Percentiles rank a stretch among this genome's conserved stretches.
phyloP scores from a whole-genome alignment of 768 basidiomycete genomes.

The Macrolepiota fuliginosa region DNA sequence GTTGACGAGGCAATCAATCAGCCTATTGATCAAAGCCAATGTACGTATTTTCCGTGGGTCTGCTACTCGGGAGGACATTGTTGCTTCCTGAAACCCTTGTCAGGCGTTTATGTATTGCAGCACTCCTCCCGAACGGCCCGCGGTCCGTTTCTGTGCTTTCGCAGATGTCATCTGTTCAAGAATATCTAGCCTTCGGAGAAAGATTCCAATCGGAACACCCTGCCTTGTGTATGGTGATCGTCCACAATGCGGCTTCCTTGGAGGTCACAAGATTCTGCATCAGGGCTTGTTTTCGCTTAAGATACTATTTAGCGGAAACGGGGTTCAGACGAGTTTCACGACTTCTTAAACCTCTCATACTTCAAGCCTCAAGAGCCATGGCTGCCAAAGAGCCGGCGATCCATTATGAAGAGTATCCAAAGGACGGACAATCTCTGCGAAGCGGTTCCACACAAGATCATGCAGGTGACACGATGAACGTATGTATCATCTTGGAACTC shows the following conservation, averaged over 20 bases:
- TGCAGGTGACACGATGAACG: neutral
- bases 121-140: slow-evolving; percentile 10
- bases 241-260: neutral
- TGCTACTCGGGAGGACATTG: slow-evolving; percentile 31
- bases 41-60: slow-evolving; percentile 27
- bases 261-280: neutral
- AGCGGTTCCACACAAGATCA: slow-evolving; percentile 25
- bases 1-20: slow-evolving; percentile 45
- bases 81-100: neutral
- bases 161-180: slow-evolving; percentile 5
- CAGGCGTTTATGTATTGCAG: slow-evolving; percentile 2
- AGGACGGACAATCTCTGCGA: slow-evolving; percentile 31
- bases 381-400: neutral
- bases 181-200: neutral
- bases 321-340: neutral
- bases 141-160: slow-evolving; percentile 14
- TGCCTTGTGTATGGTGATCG: neutral
- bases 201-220: neutral
- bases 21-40: slow-evolving; percentile 28
- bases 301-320: neutral
- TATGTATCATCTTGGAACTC: too few species aligned
- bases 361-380: neutral
- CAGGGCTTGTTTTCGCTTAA: neutral
- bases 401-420: slow-evolving; percentile 21
- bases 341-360: neutral